Conservation (phyloP, 1,139 yeast genomes). For the Pichia terricola region DNA sequence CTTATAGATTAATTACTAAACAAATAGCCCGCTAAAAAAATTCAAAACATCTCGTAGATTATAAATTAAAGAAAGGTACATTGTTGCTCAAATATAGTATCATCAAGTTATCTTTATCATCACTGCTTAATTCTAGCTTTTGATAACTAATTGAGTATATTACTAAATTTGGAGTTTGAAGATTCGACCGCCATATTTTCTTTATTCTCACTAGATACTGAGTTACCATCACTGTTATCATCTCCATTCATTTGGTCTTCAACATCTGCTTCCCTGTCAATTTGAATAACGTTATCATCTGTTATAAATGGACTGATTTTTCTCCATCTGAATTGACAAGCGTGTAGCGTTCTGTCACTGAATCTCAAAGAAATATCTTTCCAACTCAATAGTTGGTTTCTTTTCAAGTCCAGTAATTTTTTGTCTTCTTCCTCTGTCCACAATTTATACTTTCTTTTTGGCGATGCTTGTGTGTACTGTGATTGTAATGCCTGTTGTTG, state of each 20-base stretch:
- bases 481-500: background rate
- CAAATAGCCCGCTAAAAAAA: no score
- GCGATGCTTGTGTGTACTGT: background rate
- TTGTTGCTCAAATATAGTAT: no score
- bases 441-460: conserved; percentile 14
- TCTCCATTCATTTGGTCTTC: background rate
- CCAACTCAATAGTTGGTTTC: conserved; percentile 10
- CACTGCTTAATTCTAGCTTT: no score
- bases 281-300: conserved; percentile 1
- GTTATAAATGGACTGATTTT: conserved; percentile 9
- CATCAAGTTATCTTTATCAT: no score
- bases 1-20: no score
- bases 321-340: conserved; percentile 16
- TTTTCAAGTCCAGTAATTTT: conserved; percentile 8
- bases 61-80: no score
- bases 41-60: no score
- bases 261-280: background rate
- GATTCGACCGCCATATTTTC: no score
- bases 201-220: no score
- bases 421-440: conserved; percentile 14
- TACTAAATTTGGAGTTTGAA: no score
- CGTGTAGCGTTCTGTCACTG: conserved; percentile 12
- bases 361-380: conserved; percentile 12
- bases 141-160: no score
- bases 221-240: background rate